Evolutionary conservation across 129 eudicot genomes (phyloP).

Genomic region (Dittrichia graveolens): DNA sequence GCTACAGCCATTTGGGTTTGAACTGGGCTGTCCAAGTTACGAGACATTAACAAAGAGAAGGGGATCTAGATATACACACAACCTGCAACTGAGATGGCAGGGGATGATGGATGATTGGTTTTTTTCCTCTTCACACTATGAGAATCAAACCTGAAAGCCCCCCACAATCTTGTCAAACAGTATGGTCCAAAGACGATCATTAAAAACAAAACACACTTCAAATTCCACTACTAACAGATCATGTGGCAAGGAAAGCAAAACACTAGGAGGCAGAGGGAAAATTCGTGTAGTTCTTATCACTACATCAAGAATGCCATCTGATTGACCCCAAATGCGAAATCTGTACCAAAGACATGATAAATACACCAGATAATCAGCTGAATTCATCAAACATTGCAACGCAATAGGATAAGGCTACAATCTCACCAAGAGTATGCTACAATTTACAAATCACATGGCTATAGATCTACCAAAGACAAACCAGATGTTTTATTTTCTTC

Average conservation of each 20-base stretch:
- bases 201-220: slow-evolving; percentile 21
- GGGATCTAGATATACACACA: not conserved
- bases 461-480: slow-evolving; percentile 10
- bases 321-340: slow-evolving; percentile 16
- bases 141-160: slow-evolving; percentile 47
- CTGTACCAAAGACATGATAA: slow-evolving; percentile 21
- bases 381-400: not conserved
- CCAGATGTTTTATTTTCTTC: not conserved
- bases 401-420: not conserved
- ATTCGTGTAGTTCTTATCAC: not conserved
- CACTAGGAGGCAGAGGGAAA: slow-evolving; percentile 7
- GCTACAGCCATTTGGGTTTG: slow-evolving; percentile 91
- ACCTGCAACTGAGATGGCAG: not conserved
- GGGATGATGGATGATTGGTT: slow-evolving; percentile 34
- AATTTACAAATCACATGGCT: not conserved
- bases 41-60: slow-evolving; percentile 53
- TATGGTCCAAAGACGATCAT: slow-evolving; percentile 25
- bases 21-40: slow-evolving; percentile 72
- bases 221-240: slow-evolving; percentile 13
- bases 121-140: slow-evolving; percentile 44
- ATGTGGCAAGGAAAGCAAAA: slow-evolving; percentile 8
- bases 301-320: slow-evolving; percentile 25
- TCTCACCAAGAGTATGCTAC: slow-evolving; percentile 16
- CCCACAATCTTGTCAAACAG: slow-evolving; percentile 13
- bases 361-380: slow-evolving; percentile 1